phyloP scores from a whole-genome alignment of 2,329 filamentous ascomycete species.

The Ophiostoma australiae region DNA sequence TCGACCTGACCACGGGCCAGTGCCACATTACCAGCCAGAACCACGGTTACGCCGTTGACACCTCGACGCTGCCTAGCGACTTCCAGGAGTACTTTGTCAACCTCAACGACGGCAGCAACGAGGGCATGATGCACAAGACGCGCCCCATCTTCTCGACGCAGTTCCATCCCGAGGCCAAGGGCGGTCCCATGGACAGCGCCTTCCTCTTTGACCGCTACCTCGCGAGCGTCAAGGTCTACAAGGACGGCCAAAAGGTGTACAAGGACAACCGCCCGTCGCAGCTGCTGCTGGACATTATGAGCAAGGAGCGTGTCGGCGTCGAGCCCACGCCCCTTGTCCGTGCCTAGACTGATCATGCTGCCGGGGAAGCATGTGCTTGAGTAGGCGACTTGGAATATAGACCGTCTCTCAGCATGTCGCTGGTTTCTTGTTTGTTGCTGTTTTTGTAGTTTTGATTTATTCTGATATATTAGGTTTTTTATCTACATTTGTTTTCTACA shows the following conservation, averaged over 20 bases:
- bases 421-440: neutral
- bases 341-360: neutral
- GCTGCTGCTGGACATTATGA: conserved; percentile 82
- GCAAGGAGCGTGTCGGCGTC: conserved; percentile 92
- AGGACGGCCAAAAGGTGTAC: conserved; percentile 71
- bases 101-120: conserved; percentile 94
- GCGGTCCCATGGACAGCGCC: conserved; percentile 88
- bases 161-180: conserved; percentile 98
- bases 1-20: conserved; percentile 89
- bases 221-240: conserved; percentile 83
- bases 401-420: neutral
- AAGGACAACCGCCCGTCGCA: conserved; percentile 85
- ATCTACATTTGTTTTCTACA: neutral
- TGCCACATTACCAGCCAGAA: conserved; percentile 99
- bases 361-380: neutral
- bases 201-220: conserved; percentile 98
- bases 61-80: conserved; percentile 71
- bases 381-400: conserved; percentile 9
- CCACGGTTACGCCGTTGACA: conserved; percentile 94
- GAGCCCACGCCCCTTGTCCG: conserved; percentile 54
- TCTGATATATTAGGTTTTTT: neutral
- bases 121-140: conserved; percentile 93
- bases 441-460: neutral
- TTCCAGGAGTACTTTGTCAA: conserved; percentile 99
- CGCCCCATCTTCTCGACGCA: conserved; percentile 97